phyloP scores from a whole-genome alignment of 257 asterid genomes.

The Solanum lycopersicoides region DNA sequence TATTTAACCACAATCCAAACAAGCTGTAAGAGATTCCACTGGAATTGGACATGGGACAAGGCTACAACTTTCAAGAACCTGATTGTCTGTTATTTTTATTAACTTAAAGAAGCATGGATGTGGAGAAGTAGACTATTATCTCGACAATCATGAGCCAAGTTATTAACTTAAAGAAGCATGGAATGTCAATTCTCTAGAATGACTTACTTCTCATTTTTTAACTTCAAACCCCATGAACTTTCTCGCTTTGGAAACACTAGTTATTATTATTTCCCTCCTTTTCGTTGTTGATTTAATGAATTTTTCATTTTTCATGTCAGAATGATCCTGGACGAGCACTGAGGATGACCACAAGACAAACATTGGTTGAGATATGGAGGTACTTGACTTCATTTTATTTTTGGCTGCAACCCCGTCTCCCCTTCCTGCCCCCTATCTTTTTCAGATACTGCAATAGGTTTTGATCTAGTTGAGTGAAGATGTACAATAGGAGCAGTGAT shows the following conservation, averaged over 20 bases:
- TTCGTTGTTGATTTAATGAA: neutral
- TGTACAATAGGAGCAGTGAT: neutral
- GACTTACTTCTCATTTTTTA: neutral
- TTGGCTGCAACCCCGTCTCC: neutral
- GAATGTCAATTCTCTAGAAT: neutral
- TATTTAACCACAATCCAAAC: neutral
- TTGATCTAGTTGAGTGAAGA: neutral
- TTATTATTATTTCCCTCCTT: neutral
- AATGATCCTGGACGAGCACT: slow-evolving; percentile 57
- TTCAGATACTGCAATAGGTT: neutral
- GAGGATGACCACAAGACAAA: slow-evolving; percentile 60
- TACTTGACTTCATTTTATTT: slow-evolving; percentile 4
- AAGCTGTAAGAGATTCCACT: neutral
- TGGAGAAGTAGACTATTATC: neutral
- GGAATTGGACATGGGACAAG: neutral
- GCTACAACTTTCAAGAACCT: neutral
- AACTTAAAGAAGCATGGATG: neutral
- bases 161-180: too few species aligned
- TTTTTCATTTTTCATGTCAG: slow-evolving; percentile 17
- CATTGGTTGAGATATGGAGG: slow-evolving; percentile 75
- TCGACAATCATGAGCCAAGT: neutral
- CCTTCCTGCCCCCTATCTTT: neutral
- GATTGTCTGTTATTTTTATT: neutral
- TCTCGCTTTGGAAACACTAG: neutral
- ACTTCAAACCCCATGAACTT: neutral